Percentiles rank a stretch among this genome's conserved stretches.
These are phyloP conservation scores for Clonostachys chloroleuca DNA, from an alignment of 2,329 filamentous ascomycete genomes.

Conservation along the genomic window DNA sequence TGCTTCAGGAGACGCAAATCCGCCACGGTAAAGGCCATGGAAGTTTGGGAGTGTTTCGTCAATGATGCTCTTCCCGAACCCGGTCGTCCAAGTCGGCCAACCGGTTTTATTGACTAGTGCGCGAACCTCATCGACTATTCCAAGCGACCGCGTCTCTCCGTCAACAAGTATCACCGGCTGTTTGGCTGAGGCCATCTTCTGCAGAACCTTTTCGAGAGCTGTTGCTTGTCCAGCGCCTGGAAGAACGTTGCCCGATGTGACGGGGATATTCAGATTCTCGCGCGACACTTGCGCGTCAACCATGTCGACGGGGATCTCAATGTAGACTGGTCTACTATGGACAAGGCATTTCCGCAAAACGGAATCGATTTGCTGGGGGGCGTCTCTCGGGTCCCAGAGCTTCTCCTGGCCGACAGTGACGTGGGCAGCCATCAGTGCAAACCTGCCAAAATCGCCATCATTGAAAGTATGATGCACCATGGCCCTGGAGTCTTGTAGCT, in stretches of 20 bases:
- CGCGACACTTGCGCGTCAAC: conserved; percentile 73
- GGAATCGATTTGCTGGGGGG: conserved; percentile 72
- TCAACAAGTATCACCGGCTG: conserved; percentile 78
- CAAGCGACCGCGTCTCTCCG: conserved; percentile 75
- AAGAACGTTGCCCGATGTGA: conserved; percentile 58
- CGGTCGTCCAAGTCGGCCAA: conserved; percentile 80
- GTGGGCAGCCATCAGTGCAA: conserved; percentile 69
- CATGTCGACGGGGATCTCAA: conserved; percentile 82
- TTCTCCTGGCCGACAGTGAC: conserved; percentile 70
- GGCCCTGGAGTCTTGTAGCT: conserved; percentile 41
- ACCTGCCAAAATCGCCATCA: conserved; percentile 79
- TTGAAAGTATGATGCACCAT: conserved; percentile 65
- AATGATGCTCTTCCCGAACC: conserved; percentile 84
- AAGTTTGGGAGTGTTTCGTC: conserved; percentile 71
- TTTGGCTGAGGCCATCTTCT: conserved; percentile 68
- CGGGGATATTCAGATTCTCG: conserved; percentile 59
- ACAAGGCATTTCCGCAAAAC: conserved; percentile 71
- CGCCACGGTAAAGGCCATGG: conserved; percentile 77
- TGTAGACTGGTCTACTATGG: conserved; percentile 74
- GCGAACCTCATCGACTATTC: conserved; percentile 68
- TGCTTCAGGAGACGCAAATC: conserved; percentile 58
- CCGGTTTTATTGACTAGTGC: conserved; percentile 68
- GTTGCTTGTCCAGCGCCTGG: conserved; percentile 72
- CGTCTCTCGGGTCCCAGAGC: conserved; percentile 65
- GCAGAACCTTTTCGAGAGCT: conserved; percentile 74